phyloP scores from a whole-genome alignment of 768 basidiomycete species.

The Pleurotus tuber-regium region DNA sequence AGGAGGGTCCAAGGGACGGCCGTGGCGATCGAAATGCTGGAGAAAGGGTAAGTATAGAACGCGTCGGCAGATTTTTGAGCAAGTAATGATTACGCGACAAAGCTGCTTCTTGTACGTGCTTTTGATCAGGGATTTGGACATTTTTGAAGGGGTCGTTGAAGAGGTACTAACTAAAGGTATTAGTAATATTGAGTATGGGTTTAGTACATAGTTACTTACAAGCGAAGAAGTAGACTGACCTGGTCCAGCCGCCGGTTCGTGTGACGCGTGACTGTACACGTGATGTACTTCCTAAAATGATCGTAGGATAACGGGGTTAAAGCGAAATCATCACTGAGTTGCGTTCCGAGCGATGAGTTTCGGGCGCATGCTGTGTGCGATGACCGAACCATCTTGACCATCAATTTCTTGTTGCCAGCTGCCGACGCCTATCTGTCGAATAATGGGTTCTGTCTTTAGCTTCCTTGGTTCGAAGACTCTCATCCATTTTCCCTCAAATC shows the following conservation, averaged over 20 bases:
- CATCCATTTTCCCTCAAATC: constrained; percentile 39
- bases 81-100: constrained; percentile 50
- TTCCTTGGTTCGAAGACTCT: constrained; percentile 23
- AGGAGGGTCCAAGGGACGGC: constrained; percentile 36
- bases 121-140: constrained; percentile 1
- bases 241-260: no score
- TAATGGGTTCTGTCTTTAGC: constrained; percentile 30
- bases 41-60: not conserved
- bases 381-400: constrained; percentile 6
- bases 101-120: constrained; percentile 38
- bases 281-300: no score
- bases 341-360: no score
- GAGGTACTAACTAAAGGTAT: no score
- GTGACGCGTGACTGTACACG: no score
- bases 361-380: no score
- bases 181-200: no score
- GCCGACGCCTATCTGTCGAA: constrained; percentile 1
- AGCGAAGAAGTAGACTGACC: no score
- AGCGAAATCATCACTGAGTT: no score
- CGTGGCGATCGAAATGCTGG: constrained; percentile 49
- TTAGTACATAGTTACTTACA: no score
- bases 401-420: constrained; percentile 1
- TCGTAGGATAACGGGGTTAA: no score
- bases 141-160: no score
- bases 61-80: constrained; percentile 16